Conservation (phyloP, 2,329 filamentous ascomycete genomes). For the Penicillium freii region DNA sequence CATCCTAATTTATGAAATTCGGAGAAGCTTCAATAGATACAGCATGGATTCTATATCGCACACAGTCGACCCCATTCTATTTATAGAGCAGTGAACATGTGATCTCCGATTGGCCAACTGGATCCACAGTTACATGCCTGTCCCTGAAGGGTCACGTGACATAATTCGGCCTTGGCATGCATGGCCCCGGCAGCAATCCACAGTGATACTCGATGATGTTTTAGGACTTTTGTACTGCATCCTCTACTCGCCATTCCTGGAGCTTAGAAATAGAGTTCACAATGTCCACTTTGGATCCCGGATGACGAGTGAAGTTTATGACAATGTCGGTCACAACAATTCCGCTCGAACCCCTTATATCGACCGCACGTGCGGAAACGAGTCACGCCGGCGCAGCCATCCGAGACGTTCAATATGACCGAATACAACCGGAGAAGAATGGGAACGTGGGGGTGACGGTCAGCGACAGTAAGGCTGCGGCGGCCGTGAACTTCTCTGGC, state of each 20-base stretch:
- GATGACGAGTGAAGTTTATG: background rate
- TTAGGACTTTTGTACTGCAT: background rate
- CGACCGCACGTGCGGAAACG: conserved; percentile 6
- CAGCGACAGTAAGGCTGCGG: background rate
- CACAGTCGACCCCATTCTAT: background rate
- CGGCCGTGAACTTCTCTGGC: background rate
- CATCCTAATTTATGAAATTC: background rate
- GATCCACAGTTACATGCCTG: background rate
- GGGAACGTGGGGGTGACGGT: background rate
- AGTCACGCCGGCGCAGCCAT: conserved; percentile 5
- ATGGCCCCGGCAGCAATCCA: background rate
- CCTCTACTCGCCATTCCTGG: background rate
- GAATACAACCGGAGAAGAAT: background rate
- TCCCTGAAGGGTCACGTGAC: background rate
- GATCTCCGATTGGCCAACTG: background rate
- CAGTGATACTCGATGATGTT: background rate
- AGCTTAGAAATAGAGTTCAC: background rate
- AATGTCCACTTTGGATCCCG: background rate
- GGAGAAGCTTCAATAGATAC: background rate
- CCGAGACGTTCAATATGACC: background rate
- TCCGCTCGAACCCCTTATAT: conserved; percentile 8
- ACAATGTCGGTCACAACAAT: conserved; percentile 10
- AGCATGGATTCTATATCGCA: background rate
- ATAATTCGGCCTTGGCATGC: background rate
- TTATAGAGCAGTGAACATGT: background rate